Evolutionary conservation across 2,329 filamentous ascomycete genomes (phyloP), one percentile per base, ranked within the genome.

Genomic region (Biscogniauxia sp.): DNA sequence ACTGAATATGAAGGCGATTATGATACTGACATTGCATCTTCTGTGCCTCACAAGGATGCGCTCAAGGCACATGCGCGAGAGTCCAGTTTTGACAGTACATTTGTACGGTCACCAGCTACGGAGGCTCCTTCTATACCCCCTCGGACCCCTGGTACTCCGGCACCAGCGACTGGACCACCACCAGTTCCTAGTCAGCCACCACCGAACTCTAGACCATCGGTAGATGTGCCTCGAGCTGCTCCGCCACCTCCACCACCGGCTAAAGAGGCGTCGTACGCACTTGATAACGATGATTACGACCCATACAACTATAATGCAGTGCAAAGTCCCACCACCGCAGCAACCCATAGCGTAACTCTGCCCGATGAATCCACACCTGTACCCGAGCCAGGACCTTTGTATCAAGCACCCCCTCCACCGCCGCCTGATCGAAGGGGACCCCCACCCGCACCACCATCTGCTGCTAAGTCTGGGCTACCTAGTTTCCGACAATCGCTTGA

Each of bases 1-100:
- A 96, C 92, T 0, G 94, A 97, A 72, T 98, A 98, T 71, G 95
- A 99, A 73, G 95, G 94, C 6, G 95, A 98, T 72, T 98, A 98
- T 73, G 95, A 98, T 69, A 98, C 95, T 6, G 95, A 98, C 73
- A 98, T 98, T 72, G 93, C 90, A 1, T 92, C 93, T n/a, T 89
- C 92, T 9, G 92, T 87, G n/a, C 92, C 91, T 59, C 92, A 97
- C 75, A 97, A 96, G 76, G 94, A 97, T 77, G 93, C 94, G 0
- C 77, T 98, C 63, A 96, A 94, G 74, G 80, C 91, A 8, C 92
- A 96, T 74, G 85, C 84, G 7, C 85, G 89, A 57, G 91, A 94
- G 53, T 86, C 89, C 6, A 96, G 91, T 72, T 73, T 90, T 57
- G 88, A 90, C 60, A 86, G 82, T 49, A 84, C 80, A 50, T 84